Base-by-base conservation (phyloP, 2,329 filamentous ascomycete species). In the Verticillium longisporum region DNA sequence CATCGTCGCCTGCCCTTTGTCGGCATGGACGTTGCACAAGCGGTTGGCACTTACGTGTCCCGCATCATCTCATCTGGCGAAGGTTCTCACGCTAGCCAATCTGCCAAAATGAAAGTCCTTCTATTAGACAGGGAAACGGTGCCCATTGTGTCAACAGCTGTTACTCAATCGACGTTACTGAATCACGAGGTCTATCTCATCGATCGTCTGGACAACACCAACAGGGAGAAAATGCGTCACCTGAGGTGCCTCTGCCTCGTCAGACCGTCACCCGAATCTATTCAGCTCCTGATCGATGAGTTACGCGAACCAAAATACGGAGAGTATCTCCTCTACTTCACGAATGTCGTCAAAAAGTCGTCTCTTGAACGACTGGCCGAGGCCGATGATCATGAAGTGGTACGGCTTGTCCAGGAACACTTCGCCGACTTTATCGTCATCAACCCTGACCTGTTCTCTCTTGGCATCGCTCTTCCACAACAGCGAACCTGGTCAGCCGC, bases 161-260 rank as follows among this genome's bases (percentile, higher is more conserved):
- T 94, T 63, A 98, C 95, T 1, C 96, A 99, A 74, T 99, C 95
- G 33, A 87, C 92, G 45, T 86, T 99, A 21, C 87, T 99, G 65
- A 97, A 91, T 71, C 92, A 99, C 78, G 94, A 98, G 78, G 91
- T 99, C 67, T 99, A 97, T 77, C 90, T 99, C 64, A 97, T 96
- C 70, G 95, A 99, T 75, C 92, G 95, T 62, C 80, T 99, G 61
- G 95, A 98, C 73, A 98, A 97, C 68, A 80, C 85, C 62, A 87
- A 88, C 65, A 86, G 95, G 56, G 96, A 99, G 78, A 97, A 96
- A 82, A 98, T 99, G 95, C 89, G 95, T 64, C 95, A 99, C 79
- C 82, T 99, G 59, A 88, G 92, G 59, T 99, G 95, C 74, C 79
- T 98, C 33, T 97, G 92, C 72, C 94, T 99, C 68, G 85, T 99